These are phyloP conservation scores for Gastrolobium villosum DNA, from an alignment of 306 rosid genomes.

Conservation along the genomic window DNA sequence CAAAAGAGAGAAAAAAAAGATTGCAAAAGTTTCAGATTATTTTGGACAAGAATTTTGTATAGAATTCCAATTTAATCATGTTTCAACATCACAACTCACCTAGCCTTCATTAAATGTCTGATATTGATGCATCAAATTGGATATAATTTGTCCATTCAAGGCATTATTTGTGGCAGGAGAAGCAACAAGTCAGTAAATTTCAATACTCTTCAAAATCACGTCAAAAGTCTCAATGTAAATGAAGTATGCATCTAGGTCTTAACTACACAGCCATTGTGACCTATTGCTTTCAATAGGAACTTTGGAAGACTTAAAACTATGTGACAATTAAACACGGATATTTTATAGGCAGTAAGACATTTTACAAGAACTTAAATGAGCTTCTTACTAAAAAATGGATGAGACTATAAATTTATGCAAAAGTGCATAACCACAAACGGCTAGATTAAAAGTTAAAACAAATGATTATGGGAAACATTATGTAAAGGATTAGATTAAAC, in stretches of 20 bases:
- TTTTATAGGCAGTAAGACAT: background rate
- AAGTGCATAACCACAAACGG: background rate
- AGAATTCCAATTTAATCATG: background rate
- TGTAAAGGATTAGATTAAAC: background rate
- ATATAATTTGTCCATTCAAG: background rate
- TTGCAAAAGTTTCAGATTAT: background rate
- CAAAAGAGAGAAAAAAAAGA: background rate
- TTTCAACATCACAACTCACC: constrained; percentile 3
- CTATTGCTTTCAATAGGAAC: background rate
- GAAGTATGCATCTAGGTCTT: background rate
- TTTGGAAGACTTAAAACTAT: background rate
- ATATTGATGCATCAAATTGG: background rate
- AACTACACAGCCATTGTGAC: background rate
- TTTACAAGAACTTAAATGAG: background rate
- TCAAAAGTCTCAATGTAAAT: constrained; percentile 1
- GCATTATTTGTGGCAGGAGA: background rate
- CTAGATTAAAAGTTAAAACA: background rate
- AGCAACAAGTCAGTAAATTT: background rate
- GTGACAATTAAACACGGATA: too few species aligned
- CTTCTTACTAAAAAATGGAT: background rate
- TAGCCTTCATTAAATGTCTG: background rate
- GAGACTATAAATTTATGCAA: background rate
- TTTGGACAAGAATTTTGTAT: constrained; percentile 22
- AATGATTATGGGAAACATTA: background rate
- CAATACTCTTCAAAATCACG: background rate